Base-by-base conservation (phyloP, 352 stramenopile genomes). In the Blastocystis sp. region DNA sequence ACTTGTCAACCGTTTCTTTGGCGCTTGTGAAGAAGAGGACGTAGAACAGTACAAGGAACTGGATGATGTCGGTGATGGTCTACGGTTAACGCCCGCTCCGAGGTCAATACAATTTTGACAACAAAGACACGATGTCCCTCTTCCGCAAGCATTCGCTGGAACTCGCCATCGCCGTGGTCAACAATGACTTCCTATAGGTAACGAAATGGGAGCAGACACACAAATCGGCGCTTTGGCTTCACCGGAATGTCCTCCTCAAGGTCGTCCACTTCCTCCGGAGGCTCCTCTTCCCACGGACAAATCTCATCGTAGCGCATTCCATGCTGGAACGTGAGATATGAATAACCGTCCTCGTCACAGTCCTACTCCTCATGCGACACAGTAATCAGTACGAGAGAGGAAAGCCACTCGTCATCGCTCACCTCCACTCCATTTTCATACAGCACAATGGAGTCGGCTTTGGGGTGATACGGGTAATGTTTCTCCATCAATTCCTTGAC, bases 41-140 rank as follows among this genome's bases (percentile, higher is more conserved):
- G 60, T 85, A 85, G 39, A 59, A 85, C 26, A 59, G 66, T 29
- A 69, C 26, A 29, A 67, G 13, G 19, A 55, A 50, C n/a, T 66
- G 45, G 29, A 85, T 85, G 6, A 85, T 12, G n/a, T 51, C 66
- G 19, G 45, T 29, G 12, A 35, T 37, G 19, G 74, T 33, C 74
- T 85, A 69, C 3, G 66, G 24, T 26, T 26, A n/a, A 74, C n/a
- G 0, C 6, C 6, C 39, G 19, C 13, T 21, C 12, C n/a, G 60
- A 24, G 26, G 9, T 26, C 16, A 37, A 45, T 19, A 45, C 63
- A 41, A 13, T 35, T 41, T 19, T 6, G 13, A 45, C 55, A 62
- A 66, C 24, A 19, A 81, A 26, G 19, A 81, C 29, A 16, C 19
- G 50, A 61, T 63, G 24, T 50, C 35, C 45, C 61, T 50, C 31